phyloP scores from a whole-genome alignment of 208 protist species.

The Plasmodiophora brassicae region DNA sequence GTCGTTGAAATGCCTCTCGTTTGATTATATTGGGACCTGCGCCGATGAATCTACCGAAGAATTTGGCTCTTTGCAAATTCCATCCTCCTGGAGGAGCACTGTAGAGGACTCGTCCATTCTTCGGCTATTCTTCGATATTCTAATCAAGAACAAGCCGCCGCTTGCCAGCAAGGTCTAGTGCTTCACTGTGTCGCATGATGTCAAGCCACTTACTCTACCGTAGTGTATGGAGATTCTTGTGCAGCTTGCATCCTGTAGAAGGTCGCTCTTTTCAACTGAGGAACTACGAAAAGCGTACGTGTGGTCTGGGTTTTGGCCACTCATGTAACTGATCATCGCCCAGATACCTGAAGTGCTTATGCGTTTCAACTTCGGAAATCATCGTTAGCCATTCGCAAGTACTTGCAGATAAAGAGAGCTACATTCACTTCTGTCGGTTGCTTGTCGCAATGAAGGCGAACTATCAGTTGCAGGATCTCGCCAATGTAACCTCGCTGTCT shows the following conservation, averaged over 20 bases:
- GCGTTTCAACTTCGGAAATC: background rate
- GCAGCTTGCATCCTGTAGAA: background rate
- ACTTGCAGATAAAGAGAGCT: slow-evolving; percentile 8
- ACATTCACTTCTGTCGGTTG: slow-evolving; percentile 21
- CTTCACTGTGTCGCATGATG: background rate
- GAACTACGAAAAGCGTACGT: background rate
- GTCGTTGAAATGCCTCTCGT: background rate
- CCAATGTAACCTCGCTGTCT: background rate
- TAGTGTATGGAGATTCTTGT: slow-evolving; percentile 26
- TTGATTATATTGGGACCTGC: slow-evolving; percentile 32
- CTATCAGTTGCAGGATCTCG: background rate
- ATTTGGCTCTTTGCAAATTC: background rate
- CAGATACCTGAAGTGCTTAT: slow-evolving; percentile 6
- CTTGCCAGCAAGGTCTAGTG: background rate
- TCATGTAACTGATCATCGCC: background rate
- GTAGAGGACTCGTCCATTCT: background rate
- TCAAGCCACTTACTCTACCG: background rate
- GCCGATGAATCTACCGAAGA: slow-evolving; percentile 20
- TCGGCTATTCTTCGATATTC: background rate
- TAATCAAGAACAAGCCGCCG: background rate
- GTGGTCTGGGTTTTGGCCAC: no score
- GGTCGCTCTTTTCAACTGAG: slow-evolving; percentile 15
- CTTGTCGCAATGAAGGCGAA: slow-evolving; percentile 17
- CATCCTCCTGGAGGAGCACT: background rate
- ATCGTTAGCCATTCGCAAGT: background rate